Conservation (phyloP, 345 rosid species). For the Murraya paniculata region DNA sequence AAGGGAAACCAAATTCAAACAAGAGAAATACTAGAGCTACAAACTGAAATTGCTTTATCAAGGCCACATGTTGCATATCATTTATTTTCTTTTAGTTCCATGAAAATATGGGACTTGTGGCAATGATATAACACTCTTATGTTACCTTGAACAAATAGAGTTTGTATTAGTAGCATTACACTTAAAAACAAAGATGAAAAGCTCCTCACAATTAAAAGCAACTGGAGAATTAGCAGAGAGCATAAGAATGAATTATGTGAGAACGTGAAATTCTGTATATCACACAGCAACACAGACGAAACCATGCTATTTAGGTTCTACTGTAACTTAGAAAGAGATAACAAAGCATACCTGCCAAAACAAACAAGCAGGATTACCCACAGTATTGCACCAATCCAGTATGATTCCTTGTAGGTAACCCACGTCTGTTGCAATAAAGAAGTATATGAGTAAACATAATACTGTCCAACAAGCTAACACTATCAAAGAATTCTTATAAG, state of each 20-base stretch:
- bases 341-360: constrained; percentile 55
- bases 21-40: neutral
- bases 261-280: neutral
- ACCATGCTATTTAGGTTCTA: neutral
- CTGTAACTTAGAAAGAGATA: neutral
- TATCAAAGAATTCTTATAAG: neutral
- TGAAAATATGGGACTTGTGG: neutral
- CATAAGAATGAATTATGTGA: neutral
- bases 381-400: constrained; percentile 34
- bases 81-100: neutral
- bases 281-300: neutral
- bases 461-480: neutral
- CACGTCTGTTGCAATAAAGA: constrained; percentile 46
- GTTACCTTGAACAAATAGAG: neutral
- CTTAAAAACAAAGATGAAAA: neutral
- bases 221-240: neutral
- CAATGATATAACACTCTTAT: neutral
- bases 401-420: constrained; percentile 69
- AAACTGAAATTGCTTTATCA: neutral
- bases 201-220: neutral
- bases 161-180: neutral
- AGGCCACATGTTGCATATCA: neutral
- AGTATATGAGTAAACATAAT: neutral
- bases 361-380: constrained; percentile 66
- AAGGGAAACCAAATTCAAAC: neutral